Evolutionary conservation across 2,329 filamentous ascomycete genomes (phyloP).

Genomic region (Akanthomyces uredinophilus): DNA sequence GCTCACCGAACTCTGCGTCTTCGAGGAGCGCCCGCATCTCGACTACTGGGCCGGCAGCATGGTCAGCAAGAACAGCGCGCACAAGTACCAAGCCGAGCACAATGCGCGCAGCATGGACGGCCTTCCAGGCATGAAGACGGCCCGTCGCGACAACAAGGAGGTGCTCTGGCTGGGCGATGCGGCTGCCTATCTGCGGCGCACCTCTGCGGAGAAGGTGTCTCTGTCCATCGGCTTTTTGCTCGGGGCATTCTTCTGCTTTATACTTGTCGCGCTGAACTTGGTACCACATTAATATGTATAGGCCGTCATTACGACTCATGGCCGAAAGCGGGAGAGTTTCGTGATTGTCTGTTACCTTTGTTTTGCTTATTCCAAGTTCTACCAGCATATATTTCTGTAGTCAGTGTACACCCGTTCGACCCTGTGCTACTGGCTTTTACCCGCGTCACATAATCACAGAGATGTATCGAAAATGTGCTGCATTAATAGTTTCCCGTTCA

Average conservation of each 20-base stretch:
- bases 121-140: conserved; percentile 50
- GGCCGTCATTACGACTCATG: background rate
- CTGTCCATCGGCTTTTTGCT: conserved; percentile 28
- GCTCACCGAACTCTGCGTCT: conserved; percentile 35
- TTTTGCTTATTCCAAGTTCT: background rate
- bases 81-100: conserved; percentile 50
- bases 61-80: conserved; percentile 44
- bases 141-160: conserved; percentile 46
- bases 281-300: background rate
- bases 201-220: conserved; percentile 28
- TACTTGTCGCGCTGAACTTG: background rate
- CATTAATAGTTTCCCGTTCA: too few species aligned
- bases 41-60: conserved; percentile 45
- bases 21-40: conserved; percentile 52
- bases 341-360: background rate
- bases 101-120: conserved; percentile 56
- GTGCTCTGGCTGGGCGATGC: conserved; percentile 39
- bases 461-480: background rate
- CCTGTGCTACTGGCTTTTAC: background rate
- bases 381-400: background rate
- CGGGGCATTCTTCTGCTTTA: conserved; percentile 16
- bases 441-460: background rate
- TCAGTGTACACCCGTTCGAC: background rate
- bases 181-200: conserved; percentile 23
- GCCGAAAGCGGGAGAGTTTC: background rate